Evolutionary conservation across 2,329 filamentous ascomycete genomes (phyloP).

Genomic region (Drechslerella stenobrocha): DNA sequence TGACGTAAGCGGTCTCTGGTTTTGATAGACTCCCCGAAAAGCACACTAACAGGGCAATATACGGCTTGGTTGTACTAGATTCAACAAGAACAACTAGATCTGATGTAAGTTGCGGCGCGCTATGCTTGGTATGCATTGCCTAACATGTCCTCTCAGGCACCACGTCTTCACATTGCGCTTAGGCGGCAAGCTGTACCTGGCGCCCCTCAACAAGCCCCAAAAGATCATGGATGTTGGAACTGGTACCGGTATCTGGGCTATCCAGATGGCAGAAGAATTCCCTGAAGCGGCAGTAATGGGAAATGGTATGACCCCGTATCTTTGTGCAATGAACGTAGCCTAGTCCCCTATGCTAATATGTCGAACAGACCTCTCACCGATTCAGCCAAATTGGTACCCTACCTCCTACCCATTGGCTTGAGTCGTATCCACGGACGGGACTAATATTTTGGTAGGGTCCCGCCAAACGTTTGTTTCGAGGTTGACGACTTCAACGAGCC

Average conservation of each 20-base stretch:
- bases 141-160: slow-evolving; percentile 54
- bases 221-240: slow-evolving; percentile 61
- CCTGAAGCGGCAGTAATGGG: slow-evolving; percentile 50
- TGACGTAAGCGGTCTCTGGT: slow-evolving; percentile 53
- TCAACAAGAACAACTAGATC: slow-evolving; percentile 46
- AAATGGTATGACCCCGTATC: slow-evolving; percentile 45
- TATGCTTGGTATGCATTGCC: no score
- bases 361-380: slow-evolving; percentile 54
- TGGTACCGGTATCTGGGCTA: slow-evolving; percentile 64
- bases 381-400: slow-evolving; percentile 53
- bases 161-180: slow-evolving; percentile 60
- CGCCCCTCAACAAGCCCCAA: slow-evolving; percentile 57
- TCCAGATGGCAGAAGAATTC: slow-evolving; percentile 54
- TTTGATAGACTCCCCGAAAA: not conserved
- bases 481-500: slow-evolving; percentile 51
- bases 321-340: no score
- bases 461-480: slow-evolving; percentile 51
- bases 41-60: not conserved
- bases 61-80: slow-evolving; percentile 11
- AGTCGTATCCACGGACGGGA: not conserved
- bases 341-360: no score
- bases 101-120: slow-evolving; percentile 46
- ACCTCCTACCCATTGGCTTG: not conserved
- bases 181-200: slow-evolving; percentile 58
- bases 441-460: slow-evolving; percentile 25